Percentiles rank a stretch among this genome's conserved stretches.
phyloP scores from a whole-genome alignment of 805 yeast genomes.

The Ogataea naganishii region DNA sequence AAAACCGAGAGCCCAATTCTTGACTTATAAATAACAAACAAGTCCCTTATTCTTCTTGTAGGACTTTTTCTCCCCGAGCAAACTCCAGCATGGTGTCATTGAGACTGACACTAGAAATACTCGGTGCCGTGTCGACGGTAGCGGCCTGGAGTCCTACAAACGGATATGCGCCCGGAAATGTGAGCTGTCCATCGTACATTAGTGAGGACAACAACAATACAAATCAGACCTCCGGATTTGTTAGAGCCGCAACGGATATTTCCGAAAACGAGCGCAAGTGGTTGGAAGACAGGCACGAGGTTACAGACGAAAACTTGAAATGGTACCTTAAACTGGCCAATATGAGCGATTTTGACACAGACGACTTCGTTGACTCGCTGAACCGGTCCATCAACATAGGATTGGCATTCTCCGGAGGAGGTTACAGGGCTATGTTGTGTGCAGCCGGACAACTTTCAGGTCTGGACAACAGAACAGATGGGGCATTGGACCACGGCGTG shows the following conservation, averaged over 20 bases:
- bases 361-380: slow-evolving; percentile 28
- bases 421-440: slow-evolving; percentile 78
- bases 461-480: slow-evolving; percentile 60
- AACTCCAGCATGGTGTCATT: no score
- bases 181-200: slow-evolving; percentile 40
- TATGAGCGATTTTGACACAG: slow-evolving; percentile 39
- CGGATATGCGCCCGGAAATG: slow-evolving; percentile 53
- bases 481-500: slow-evolving; percentile 42
- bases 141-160: slow-evolving; percentile 45
- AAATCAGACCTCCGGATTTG: slow-evolving; percentile 12
- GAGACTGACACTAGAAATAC: no score
- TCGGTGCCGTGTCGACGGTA: slow-evolving; percentile 1
- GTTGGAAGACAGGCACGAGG: slow-evolving; percentile 38
- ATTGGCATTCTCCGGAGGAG: slow-evolving; percentile 75
- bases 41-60: no score
- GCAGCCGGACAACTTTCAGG: slow-evolving; percentile 85
- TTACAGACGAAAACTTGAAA: slow-evolving; percentile 36
- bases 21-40: no score
- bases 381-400: slow-evolving; percentile 42
- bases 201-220: slow-evolving; percentile 10
- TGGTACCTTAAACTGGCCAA: slow-evolving; percentile 37
- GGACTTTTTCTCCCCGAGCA: no score
- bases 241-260: slow-evolving; percentile 39
- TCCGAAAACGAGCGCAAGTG: slow-evolving; percentile 42
- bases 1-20: no score